Evolutionary conservation across 257 asterid genomes (phyloP), one percentile per base, ranked within the genome.

Genomic region (Salvia splendens): DNA sequence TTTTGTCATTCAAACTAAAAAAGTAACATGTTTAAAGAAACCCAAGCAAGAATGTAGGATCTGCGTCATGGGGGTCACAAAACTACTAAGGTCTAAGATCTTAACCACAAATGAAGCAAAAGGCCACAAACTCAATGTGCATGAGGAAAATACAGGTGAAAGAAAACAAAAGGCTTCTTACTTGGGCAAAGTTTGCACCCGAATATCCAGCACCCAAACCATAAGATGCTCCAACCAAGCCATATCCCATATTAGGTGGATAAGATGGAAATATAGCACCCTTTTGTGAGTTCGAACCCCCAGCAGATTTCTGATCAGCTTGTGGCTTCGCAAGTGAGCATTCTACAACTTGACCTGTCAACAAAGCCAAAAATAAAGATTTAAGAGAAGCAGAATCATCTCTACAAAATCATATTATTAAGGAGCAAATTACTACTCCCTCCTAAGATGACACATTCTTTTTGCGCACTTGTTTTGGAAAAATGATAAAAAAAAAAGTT

Each of bases 311-410:
- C 82, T 86, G 96, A 58, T 93, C 99, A 4, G 85, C 87, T 85
- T 88, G 99, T 65, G 99, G 99, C 84, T 90, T 93, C 48, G 99
- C 97, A 58, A 93, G 95, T 38, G 99, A 93, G 84, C 99, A 93
- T 69, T 93, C 97, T 79, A 93, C 72, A 48, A 82, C 84, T 83
- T 88, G 96, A 64, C 99, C 99, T 93, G 77, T 57, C 68, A 79
- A 65, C 48, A 59, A 52, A 61, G 40, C 57, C 55, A 75, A 47
- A 71, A 67, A 74, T 57, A 60, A 57, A 66, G 33, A 69, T 60
- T 3, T 64, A 53, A 66, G 42, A 68, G 46, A 66, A 68, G 60
- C 46, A 67, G 48, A 69, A 66, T 55, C 63, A 24, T 49, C 68
- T 64, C 28, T 10, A 14, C 15, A 20, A 16, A 69, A 64, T 45